Base-by-base conservation (phyloP, 176 grass and related monocot genomes). In the Dactylis glomerata region DNA sequence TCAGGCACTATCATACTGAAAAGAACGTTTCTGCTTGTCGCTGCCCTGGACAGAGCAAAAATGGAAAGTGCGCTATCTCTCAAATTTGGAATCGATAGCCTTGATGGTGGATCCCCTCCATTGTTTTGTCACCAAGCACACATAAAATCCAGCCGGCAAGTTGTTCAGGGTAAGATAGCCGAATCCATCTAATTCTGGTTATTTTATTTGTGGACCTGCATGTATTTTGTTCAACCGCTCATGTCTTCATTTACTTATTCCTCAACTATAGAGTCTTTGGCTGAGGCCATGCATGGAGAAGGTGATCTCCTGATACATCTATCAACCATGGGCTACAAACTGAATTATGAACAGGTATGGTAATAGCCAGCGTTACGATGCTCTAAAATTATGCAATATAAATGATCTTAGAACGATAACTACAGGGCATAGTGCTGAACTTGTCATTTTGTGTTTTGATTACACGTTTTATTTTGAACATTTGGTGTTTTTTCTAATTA, bases 261-360 rank as follows among this genome's bases (percentile, higher is more conserved):
- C 28, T 81, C n/a, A 83, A 85, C 56, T 86, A 6, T 65, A 94
- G 92, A 94, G 49, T 89, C 83, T 76, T 87, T 94, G 81, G 84
- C 83, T 42, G 86, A 91, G 64, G 56, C 64, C 69, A 94, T 94
- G 89, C 84, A 91, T 75, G 92, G 92, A 83, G 92, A 94, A 91
- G 92, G 92, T 84, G 89, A 91, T 71, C 89, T 94, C 64, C 57
- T 94, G 61, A 80, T 47, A 56, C 92, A 94, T 84, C 86, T 94
- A 33, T 67, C 32, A 44, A 91, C 28, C 66, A 57, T 91, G 81
- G 84, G 89, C 52, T 94, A 77, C 51, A 91, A 87, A 77, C 54
- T 94, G 58, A 91, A 83, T 62, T 88, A 91, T 73, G 64, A 84
- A 71, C 92, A 94, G 92, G 92, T 94, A 94, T 75, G 17, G 2